Evolutionary conservation across 2,329 filamentous ascomycete genomes (phyloP), one percentile per base, ranked within the genome.

Genomic region (Sphaerulina musiva): DNA sequence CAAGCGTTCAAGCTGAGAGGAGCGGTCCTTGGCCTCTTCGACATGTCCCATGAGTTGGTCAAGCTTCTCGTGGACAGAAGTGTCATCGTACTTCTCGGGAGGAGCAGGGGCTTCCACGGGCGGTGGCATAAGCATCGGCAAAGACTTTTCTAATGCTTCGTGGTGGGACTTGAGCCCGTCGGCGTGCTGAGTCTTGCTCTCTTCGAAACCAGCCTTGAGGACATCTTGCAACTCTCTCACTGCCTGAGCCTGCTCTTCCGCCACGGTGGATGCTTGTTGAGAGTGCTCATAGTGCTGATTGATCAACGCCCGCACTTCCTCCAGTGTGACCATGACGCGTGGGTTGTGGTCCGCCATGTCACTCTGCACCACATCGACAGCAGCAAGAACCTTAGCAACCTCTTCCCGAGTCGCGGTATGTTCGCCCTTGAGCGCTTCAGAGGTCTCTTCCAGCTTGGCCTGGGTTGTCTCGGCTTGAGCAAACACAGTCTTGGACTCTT

Each of bases 211-310:
- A 17, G 68, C 64, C 26, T 69, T 70, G 34, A 72, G 66, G 8
- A 72, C 70, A 54, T 76, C 72, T 11, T 75, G 71, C 11, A 73
- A 66, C 39, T 74, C 72, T 49, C 72, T 71, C 46, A 73, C 69
- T 43, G 72, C 70, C 47, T 73, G 71, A 44, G 74, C 72, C 8
- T 71, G 67, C 54, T 71, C 65, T 14, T 63, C 65, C 11, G 68
- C 66, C 1, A 59, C 59, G 6, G 70, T 65, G 31, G 69, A 66
- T 9, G 73, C 68, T 43, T 80, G 78, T 70, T 91, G 89, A 11
- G 89, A 87, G 67, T 95, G 88, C 62, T 95, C 89, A 65, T 87
- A 95, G 68, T 97, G 91, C 67, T 95, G 82, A 23, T 83, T 86
- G 51, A 95, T 87, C 23, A 95, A 78, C 6, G 83, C 77, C 39